Evolutionary conservation across 140 eudicot genomes (phyloP).

Genomic region (Erigeron philadelphicus): DNA sequence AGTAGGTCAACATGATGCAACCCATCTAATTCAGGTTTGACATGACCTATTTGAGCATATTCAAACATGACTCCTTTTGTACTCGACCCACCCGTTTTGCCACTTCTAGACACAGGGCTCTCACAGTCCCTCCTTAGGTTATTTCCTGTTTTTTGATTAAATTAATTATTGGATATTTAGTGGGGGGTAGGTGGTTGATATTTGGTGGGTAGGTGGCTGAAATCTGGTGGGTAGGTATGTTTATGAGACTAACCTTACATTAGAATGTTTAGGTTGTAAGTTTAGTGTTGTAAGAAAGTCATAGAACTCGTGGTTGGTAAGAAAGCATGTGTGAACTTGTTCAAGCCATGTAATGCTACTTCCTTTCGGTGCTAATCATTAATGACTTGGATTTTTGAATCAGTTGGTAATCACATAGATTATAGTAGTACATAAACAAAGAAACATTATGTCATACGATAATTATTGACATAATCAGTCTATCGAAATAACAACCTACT

Average conservation of each 20-base stretch:
- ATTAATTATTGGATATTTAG: constrained; percentile 20
- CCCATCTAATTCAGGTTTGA: too few species aligned
- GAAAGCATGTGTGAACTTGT: constrained; percentile 8
- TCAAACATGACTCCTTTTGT: too few species aligned
- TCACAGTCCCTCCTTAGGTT: background rate
- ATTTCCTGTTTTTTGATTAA: background rate
- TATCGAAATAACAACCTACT: background rate
- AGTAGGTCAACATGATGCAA: background rate
- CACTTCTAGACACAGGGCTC: constrained; percentile 7
- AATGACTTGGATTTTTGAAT: constrained; percentile 12
- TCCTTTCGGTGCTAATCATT: constrained; percentile 18
- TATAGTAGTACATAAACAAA: constrained; percentile 19
- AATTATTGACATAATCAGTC: constrained; percentile 10
- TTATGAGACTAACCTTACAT: constrained; percentile 5
- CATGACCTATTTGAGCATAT: too few species aligned
- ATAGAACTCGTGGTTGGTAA: background rate
- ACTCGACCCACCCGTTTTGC: too few species aligned
- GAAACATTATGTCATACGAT: constrained; percentile 6
- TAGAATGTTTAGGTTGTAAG: constrained; percentile 16
- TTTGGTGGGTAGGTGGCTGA: constrained; percentile 19
- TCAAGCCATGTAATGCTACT: background rate
- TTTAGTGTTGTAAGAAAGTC: constrained; percentile 4
- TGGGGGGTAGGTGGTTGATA: constrained; percentile 27
- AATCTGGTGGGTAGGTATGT: constrained; percentile 29
- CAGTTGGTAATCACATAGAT: constrained; percentile 13